A percentile compares a stretch with the other conserved stretches of the same genome.
Evolutionary conservation across 2,329 filamentous ascomycete species (phyloP).

Genomic region (Lomentospora prolificans): DNA sequence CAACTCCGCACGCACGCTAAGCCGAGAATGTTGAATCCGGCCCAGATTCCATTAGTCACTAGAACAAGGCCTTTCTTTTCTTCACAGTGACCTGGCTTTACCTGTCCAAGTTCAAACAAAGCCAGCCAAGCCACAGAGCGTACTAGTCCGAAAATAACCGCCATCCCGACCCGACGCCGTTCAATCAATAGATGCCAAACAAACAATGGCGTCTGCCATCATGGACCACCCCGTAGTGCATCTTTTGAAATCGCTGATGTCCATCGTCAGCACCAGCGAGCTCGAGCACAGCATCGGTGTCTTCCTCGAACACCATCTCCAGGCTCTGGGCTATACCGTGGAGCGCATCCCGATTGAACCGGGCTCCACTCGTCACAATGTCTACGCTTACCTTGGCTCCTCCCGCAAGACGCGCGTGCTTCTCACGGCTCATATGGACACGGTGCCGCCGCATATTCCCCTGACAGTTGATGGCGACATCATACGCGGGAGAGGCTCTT

Average conservation of each 20-base stretch:
- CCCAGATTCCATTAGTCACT: no score
- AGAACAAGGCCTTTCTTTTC: no score
- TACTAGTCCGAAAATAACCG: no score
- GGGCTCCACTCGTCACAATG: conserved; percentile 23
- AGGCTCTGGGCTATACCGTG: conserved; percentile 23
- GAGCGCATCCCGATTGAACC: conserved; percentile 24
- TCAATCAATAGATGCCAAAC: no score
- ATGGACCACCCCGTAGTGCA: conserved; percentile 17
- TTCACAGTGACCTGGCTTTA: no score
- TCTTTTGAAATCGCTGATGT: conserved; percentile 24
- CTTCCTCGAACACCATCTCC: conserved; percentile 22
- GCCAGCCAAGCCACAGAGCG: no score
- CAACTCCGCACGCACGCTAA: no score
- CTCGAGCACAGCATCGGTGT: conserved; percentile 24
- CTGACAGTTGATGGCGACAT: conserved; percentile 47
- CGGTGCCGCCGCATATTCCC: conserved; percentile 62
- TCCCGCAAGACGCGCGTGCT: conserved; percentile 37
- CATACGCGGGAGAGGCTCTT: conserved; percentile 64
- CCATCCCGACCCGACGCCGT: no score
- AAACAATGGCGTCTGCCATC: background rate
- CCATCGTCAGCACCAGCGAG: conserved; percentile 25
- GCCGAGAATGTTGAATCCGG: no score
- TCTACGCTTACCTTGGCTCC: conserved; percentile 27
- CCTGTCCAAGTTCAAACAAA: no score
- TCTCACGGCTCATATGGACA: conserved; percentile 77